These are phyloP conservation scores for Moringa oleifera DNA, from an alignment of 345 rosid genomes.

Conservation along the genomic window DNA sequence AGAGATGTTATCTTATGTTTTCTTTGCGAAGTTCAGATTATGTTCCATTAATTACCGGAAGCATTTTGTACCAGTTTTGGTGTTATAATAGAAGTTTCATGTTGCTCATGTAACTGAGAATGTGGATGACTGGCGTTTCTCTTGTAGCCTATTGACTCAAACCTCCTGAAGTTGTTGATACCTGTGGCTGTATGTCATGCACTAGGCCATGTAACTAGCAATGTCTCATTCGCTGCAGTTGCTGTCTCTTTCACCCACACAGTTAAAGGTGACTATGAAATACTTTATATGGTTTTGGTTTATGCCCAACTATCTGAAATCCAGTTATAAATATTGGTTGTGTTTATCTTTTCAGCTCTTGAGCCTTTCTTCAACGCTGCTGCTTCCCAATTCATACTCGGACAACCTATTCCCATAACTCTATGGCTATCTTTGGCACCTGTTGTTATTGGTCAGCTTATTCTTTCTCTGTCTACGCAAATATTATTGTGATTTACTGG, in stretches of 20 bases:
- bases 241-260: conserved; percentile 99
- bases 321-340: conserved; percentile 3
- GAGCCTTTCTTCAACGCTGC: conserved; percentile 99
- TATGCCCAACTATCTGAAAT: not conserved
- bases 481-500: too few species aligned
- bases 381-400: conserved; percentile 88
- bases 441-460: conserved; percentile 65
- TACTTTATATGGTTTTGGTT: not conserved
- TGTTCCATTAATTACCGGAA: too few species aligned
- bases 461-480: not conserved
- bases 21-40: too few species aligned
- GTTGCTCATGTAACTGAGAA: too few species aligned
- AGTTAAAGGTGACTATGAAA: conserved; percentile 49
- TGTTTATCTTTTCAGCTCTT: conserved; percentile 52
- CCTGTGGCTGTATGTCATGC: conserved; percentile 97
- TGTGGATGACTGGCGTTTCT: not conserved
- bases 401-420: conserved; percentile 74
- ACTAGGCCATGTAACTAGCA: conserved; percentile 87
- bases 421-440: conserved; percentile 93
- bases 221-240: conserved; percentile 93
- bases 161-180: conserved; percentile 71
- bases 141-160: conserved; percentile 73
- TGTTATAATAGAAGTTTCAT: not conserved
- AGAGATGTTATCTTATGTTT: too few species aligned
- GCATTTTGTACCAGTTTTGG: too few species aligned